These are phyloP conservation scores for Hawksworthiomyces lignivorus DNA, from an alignment of 2,329 filamentous ascomycete species.

Conservation along the genomic window DNA sequence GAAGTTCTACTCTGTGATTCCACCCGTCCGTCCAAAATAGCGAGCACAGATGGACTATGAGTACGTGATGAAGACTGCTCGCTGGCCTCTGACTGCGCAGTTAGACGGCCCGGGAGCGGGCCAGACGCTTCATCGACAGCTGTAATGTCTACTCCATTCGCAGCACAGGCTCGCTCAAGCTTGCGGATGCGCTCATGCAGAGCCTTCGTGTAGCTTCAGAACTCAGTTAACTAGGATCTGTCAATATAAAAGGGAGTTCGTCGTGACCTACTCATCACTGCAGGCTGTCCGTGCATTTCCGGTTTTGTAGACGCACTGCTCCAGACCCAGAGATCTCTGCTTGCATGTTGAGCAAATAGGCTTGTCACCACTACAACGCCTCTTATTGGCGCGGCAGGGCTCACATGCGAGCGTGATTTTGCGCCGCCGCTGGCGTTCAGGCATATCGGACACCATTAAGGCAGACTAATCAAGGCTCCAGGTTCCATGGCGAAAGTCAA, in stretches of 20 bases:
- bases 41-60: too few relatives aligned
- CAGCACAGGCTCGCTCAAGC: conserved; percentile 9
- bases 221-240: too few relatives aligned
- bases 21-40: too few relatives aligned
- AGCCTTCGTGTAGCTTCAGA: conserved; percentile 12
- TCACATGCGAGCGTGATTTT: conserved; percentile 33
- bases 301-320: conserved; percentile 11
- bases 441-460: conserved; percentile 7
- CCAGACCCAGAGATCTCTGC: conserved; percentile 19
- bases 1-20: too few relatives aligned
- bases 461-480: too few relatives aligned
- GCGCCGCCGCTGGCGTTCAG: conserved; percentile 11
- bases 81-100: too few relatives aligned
- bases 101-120: too few relatives aligned
- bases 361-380: conserved; percentile 34
- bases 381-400: conserved; percentile 32
- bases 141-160: conserved; percentile 9
- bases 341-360: conserved; percentile 36
- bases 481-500: too few relatives aligned
- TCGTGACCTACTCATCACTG: conserved; percentile 8
- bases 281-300: conserved; percentile 9
- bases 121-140: too few relatives aligned
- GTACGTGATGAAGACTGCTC: too few relatives aligned
- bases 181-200: conserved; percentile 12
- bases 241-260: too few relatives aligned